Evolutionary conservation across 139 green algal species (phyloP), one percentile per base, ranked within the genome.

Genomic region (Tetraselmis striata): DNA sequence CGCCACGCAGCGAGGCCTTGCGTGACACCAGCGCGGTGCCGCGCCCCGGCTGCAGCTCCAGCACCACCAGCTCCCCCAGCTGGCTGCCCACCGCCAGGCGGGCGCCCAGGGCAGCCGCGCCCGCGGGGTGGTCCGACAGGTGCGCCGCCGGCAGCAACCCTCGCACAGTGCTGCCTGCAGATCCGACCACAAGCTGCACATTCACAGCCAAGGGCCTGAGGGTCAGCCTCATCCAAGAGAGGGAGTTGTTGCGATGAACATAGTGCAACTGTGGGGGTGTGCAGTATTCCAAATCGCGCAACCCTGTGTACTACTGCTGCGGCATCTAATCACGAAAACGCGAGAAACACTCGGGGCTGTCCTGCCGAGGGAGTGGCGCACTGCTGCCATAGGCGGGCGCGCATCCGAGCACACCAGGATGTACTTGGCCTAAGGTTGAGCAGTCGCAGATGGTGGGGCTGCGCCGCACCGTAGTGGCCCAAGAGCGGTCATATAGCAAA

Each of bases 111-210:
- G 84, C 92, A 31, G 86, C 85, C 5, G 79, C 87, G 1, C 83
- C 92, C 0, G 82, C 80, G 0, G 94, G 92, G 83, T 97, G 92
- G 82, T 98, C 94, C 1, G 89, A 88, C 77, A 98, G 83, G 86
- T 98, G 94, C 1, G 83, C 85, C 1, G 79, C 79, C 23, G 92
- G 90, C 80, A 97, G 84, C 31, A 85, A 81, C 0, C 81, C 91
- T 26, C 79, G 76, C 23, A 88, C 84, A 0, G 25, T 31, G 58
- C 77, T 74, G 26, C 79, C 45, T 58, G 77, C 85, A 0, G 79
- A 27, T 1, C 59, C 76, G 23, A 76, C 67, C 26, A 79, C 23
- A 23, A 84, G 79, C 26, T 85, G 58, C 77, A 91, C 22, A 24
- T n/a, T n/a, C n/a, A n/a, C n/a, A n/a, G n/a, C 18, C 75, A 2